Percentiles rank a stretch among this genome's conserved stretches.
phyloP scores from a whole-genome alignment of 768 basidiomycete species.

The Mycena amicta region DNA sequence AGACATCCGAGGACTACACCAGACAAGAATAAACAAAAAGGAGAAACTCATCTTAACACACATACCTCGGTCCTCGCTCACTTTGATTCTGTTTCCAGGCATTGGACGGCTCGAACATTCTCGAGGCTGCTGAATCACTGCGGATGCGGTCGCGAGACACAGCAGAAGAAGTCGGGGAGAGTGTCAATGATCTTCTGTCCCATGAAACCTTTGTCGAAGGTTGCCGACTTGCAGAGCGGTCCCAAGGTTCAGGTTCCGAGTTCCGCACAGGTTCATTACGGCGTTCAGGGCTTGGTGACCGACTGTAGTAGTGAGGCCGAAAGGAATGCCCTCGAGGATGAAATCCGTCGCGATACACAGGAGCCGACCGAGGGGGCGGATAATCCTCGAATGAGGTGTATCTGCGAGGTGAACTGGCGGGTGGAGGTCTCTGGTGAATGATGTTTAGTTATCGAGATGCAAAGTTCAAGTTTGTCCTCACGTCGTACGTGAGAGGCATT shows the following conservation, averaged over 20 bases:
- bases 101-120: slow-evolving; percentile 76
- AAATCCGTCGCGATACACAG: slow-evolving; percentile 42
- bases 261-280: slow-evolving; percentile 44
- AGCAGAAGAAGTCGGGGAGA: slow-evolving; percentile 37
- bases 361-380: slow-evolving; percentile 40
- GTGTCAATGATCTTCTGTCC: slow-evolving; percentile 46
- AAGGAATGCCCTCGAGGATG: too few relatives aligned
- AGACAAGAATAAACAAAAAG: slow-evolving; percentile 16
- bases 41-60: slow-evolving; percentile 20
- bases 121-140: slow-evolving; percentile 40
- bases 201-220: slow-evolving; percentile 35
- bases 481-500: slow-evolving; percentile 39
- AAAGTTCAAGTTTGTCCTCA: slow-evolving; percentile 29
- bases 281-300: slow-evolving; percentile 50
- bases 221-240: slow-evolving; percentile 44
- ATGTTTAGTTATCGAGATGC: neutral
- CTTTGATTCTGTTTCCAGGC: slow-evolving; percentile 64
- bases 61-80: slow-evolving; percentile 44
- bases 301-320: slow-evolving; percentile 42
- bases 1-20: slow-evolving; percentile 26
- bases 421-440: slow-evolving; percentile 29
- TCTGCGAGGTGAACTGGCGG: slow-evolving; percentile 49
- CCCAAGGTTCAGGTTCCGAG: slow-evolving; percentile 50
- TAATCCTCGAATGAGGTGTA: slow-evolving; percentile 54
- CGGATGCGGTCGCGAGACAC: slow-evolving; percentile 30